These are phyloP conservation scores for Aspergillus clavatus DNA, from an alignment of 2,329 filamentous ascomycete genomes.

Conservation along the genomic window DNA sequence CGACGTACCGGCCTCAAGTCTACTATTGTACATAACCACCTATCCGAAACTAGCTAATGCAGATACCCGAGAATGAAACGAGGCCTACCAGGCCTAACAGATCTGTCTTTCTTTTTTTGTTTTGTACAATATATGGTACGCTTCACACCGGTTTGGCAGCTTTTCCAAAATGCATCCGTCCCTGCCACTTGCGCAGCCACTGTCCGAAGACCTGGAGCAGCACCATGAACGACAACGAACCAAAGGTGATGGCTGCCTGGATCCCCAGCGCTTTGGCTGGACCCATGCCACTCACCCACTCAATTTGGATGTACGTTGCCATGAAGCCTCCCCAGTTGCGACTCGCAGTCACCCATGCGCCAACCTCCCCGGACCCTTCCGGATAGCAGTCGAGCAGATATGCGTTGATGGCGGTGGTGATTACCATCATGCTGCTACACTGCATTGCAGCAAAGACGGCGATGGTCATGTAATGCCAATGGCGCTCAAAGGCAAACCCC, in stretches of 20 bases:
- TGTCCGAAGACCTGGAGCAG: constrained; percentile 35
- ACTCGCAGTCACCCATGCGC: constrained; percentile 47
- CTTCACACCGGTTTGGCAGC: too few species aligned
- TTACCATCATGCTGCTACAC: constrained; percentile 52
- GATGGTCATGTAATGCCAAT: constrained; percentile 48
- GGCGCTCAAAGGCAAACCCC: constrained; percentile 44
- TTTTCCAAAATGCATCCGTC: constrained; percentile 21
- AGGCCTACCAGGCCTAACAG: too few species aligned
- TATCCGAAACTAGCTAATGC: not conserved
- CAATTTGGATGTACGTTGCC: constrained; percentile 41
- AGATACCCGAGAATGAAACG: too few species aligned
- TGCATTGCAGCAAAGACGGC: constrained; percentile 49
- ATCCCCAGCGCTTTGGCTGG: constrained; percentile 43
- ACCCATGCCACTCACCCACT: constrained; percentile 45
- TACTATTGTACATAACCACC: not conserved
- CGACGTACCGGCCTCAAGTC: too few species aligned
- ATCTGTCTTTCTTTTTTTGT: too few species aligned
- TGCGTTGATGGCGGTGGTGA: constrained; percentile 47
- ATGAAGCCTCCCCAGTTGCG: constrained; percentile 48
- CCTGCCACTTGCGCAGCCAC: constrained; percentile 31
- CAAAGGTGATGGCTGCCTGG: constrained; percentile 40
- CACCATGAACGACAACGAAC: constrained; percentile 31
- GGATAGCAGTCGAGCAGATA: constrained; percentile 52
- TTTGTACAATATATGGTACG: too few species aligned
- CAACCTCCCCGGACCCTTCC: constrained; percentile 1